Evolutionary conservation across 371 early-diverging fungal genomes (phyloP).

Genomic region (Mortierella polycephala): DNA sequence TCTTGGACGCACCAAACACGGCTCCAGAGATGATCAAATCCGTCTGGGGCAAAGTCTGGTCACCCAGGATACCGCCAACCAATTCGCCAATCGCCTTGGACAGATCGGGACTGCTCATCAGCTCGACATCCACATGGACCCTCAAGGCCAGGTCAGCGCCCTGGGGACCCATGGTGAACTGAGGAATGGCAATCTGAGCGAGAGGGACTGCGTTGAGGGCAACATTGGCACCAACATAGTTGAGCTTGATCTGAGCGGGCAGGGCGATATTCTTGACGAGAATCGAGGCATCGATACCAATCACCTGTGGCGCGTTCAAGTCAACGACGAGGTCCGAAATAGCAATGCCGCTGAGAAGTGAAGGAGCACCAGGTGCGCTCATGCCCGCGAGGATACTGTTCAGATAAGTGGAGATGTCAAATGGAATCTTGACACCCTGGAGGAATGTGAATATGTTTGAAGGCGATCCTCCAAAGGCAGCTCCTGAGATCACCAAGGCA

Average conservation of each 20-base stretch:
- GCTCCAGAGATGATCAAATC: conserved; percentile 41
- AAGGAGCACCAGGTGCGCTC: background rate
- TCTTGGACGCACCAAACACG: conserved; percentile 38
- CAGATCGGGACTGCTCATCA: conserved; percentile 28
- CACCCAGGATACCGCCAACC: conserved; percentile 23
- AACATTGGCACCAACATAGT: conserved; percentile 50
- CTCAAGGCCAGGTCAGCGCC: conserved; percentile 27
- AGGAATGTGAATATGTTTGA: conserved; percentile 30
- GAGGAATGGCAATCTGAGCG: conserved; percentile 42
- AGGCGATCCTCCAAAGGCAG: conserved; percentile 35
- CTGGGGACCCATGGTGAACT: conserved; percentile 35
- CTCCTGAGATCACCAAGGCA: conserved; percentile 28
- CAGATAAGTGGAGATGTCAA: conserved; percentile 23
- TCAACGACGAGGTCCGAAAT: conserved; percentile 36
- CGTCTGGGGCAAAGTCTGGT: conserved; percentile 32
- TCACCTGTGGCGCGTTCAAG: conserved; percentile 45
- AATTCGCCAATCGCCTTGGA: conserved; percentile 25
- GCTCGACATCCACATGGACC: conserved; percentile 29
- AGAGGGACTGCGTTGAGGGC: conserved; percentile 35
- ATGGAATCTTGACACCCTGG: conserved; percentile 30
- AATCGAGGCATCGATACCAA: conserved; percentile 45
- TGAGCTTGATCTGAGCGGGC: conserved; percentile 52
- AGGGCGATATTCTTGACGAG: conserved; percentile 37
- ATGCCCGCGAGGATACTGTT: conserved; percentile 18
- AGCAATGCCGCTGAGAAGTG: conserved; percentile 22